A percentile compares a stretch with the other conserved stretches of the same genome.
Evolutionary conservation across 2,329 filamentous ascomycete genomes (phyloP).

Genomic region (Penicillium sp.): DNA sequence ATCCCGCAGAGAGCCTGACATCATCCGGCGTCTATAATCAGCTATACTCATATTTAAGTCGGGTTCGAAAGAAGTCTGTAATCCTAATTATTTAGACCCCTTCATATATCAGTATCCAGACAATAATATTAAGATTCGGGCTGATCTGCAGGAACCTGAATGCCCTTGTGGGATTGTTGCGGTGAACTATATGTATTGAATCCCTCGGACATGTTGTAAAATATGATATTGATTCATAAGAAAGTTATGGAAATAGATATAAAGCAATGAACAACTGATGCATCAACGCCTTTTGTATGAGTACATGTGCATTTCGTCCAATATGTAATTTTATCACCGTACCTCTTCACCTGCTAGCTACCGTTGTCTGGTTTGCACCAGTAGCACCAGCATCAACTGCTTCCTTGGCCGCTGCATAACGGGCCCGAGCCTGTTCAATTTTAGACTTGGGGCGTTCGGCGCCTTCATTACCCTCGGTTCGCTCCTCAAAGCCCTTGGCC

Average conservation of each 20-base stretch:
- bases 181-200: background rate
- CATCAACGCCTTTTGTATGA: conserved; percentile 6
- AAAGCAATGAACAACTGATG: background rate
- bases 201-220: background rate
- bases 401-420: conserved; percentile 51
- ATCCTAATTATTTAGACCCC: background rate
- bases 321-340: background rate
- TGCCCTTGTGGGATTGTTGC: background rate
- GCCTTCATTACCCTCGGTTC: conserved; percentile 18
- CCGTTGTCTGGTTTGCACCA: conserved; percentile 5
- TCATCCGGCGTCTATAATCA: conserved; percentile 12
- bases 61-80: background rate
- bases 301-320: conserved; percentile 4
- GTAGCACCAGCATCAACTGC: conserved; percentile 13
- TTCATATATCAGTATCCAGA: background rate
- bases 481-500: conserved; percentile 51
- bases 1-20: conserved; percentile 19
- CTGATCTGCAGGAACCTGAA: conserved; percentile 5
- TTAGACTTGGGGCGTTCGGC: conserved; percentile 46
- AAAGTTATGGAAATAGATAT: background rate
- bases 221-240: background rate
- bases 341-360: background rate
- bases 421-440: conserved; percentile 58
- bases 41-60: background rate
- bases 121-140: background rate